Conservation (phyloP, 768 basidiomycete species). For the Tylopilus balloui region DNA sequence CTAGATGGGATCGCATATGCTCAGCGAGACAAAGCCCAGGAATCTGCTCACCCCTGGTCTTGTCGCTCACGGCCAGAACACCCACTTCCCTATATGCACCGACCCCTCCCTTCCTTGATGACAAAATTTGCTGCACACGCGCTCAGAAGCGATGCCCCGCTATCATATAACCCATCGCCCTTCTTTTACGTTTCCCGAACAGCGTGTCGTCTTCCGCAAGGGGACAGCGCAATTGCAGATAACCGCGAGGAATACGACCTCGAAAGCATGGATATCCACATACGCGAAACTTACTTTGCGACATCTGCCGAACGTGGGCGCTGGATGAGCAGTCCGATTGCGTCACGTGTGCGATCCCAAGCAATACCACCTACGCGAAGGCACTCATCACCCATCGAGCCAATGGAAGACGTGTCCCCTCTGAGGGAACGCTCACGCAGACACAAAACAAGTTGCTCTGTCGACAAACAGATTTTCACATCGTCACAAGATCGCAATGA, state of each 20-base stretch:
- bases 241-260: slow-evolving; percentile 29
- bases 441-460: background rate
- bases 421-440: slow-evolving; percentile 1
- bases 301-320: slow-evolving; percentile 56
- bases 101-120: slow-evolving; percentile 18
- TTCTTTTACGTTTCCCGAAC: background rate
- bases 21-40: background rate
- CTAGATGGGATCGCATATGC: background rate
- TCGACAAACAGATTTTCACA: background rate
- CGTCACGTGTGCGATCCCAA: slow-evolving; percentile 19
- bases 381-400: slow-evolving; percentile 24
- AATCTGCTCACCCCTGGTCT: slow-evolving; percentile 1
- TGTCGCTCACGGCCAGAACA: background rate
- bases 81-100: background rate
- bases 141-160: background rate
- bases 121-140: slow-evolving; percentile 11
- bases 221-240: slow-evolving; percentile 18
- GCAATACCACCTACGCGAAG: slow-evolving; percentile 13
- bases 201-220: slow-evolving; percentile 4
- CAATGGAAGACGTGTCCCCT: slow-evolving; percentile 2
- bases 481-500: slow-evolving; percentile 14
- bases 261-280: slow-evolving; percentile 31
- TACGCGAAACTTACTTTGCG: slow-evolving; percentile 49
- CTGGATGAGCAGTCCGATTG: slow-evolving; percentile 51
- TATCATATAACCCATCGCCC: background rate